phyloP scores from a whole-genome alignment of 2,329 filamentous ascomycete genomes.

The Hypoxylon sp. region DNA sequence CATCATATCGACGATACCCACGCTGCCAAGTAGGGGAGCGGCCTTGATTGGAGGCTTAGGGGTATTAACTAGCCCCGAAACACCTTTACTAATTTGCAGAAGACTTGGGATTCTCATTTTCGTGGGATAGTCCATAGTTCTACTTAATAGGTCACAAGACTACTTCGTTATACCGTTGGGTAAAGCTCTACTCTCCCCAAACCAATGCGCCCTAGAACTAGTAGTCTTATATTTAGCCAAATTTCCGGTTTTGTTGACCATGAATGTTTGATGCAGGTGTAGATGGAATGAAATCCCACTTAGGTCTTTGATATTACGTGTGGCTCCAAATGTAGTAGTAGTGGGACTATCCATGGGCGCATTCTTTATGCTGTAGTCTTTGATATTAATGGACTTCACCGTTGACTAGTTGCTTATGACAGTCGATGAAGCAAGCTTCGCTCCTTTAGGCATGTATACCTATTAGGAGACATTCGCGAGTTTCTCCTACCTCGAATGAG shows the following conservation, averaged over 20 bases:
- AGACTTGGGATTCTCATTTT: background rate
- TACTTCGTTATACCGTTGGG: background rate
- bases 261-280: background rate
- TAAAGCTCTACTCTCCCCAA: background rate
- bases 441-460: too few species aligned
- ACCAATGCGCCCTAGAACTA: background rate
- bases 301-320: too few species aligned
- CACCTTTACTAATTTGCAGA: background rate
- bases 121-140: background rate
- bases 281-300: background rate
- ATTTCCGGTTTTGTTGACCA: background rate
- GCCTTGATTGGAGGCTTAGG: background rate
- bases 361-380: too few species aligned
- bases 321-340: too few species aligned
- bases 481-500: too few species aligned
- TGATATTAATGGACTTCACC: too few species aligned
- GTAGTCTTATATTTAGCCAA: background rate
- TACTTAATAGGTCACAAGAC: background rate
- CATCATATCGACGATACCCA: constrained; percentile 4
- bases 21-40: background rate
- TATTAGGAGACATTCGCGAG: too few species aligned
- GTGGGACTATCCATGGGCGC: too few species aligned
- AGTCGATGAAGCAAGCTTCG: too few species aligned
- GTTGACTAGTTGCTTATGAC: too few species aligned
- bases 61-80: background rate